Percentiles rank a stretch among this genome's conserved stretches.
phyloP scores from a whole-genome alignment of 2,329 filamentous ascomycete species.

The Fusarium cyanostomum region DNA sequence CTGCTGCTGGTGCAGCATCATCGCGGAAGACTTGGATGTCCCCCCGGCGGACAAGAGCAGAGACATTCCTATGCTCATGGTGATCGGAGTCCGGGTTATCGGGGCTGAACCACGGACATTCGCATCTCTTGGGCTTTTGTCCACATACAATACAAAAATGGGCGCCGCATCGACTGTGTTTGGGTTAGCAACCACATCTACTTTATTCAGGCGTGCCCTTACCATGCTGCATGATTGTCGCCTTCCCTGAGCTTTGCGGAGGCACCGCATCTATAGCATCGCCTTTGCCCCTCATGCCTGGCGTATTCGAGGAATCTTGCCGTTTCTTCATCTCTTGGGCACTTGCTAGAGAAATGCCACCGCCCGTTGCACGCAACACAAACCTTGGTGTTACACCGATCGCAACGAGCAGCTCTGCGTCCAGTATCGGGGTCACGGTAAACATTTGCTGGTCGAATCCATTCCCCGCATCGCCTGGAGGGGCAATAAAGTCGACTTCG shows the following conservation, averaged over 20 bases:
- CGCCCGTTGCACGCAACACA: slow-evolving; percentile 78
- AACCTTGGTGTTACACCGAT: slow-evolving; percentile 76
- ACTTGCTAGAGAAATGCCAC: slow-evolving; percentile 76
- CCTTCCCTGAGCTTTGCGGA: slow-evolving; percentile 84
- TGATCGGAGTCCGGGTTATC: slow-evolving; percentile 63
- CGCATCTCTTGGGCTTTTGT: slow-evolving; percentile 81
- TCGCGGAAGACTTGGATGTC: slow-evolving; percentile 37
- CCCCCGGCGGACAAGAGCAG: slow-evolving; percentile 48
- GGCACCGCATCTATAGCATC: slow-evolving; percentile 77
- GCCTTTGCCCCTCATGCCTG: slow-evolving; percentile 75
- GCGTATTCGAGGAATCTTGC: slow-evolving; percentile 71
- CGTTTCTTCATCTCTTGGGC: slow-evolving; percentile 75
- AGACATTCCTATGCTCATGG: slow-evolving; percentile 62
- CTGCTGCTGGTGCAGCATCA: slow-evolving; percentile 46
- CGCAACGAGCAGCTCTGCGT: slow-evolving; percentile 75
- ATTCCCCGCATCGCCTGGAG: slow-evolving; percentile 75
- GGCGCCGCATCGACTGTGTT: slow-evolving; percentile 74
- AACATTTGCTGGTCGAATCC: slow-evolving; percentile 79
- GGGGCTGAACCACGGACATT: slow-evolving; percentile 83
- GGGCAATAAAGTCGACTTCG: slow-evolving; percentile 83
- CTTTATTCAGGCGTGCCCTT: slow-evolving; percentile 45
- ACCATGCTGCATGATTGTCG: slow-evolving; percentile 91
- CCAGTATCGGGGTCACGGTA: slow-evolving; percentile 64
- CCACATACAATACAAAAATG: slow-evolving; percentile 92
- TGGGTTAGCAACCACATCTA: slow-evolving; percentile 17